Conservation (phyloP, 2,329 filamentous ascomycete genomes). For the Leptoxyphium fumago region DNA sequence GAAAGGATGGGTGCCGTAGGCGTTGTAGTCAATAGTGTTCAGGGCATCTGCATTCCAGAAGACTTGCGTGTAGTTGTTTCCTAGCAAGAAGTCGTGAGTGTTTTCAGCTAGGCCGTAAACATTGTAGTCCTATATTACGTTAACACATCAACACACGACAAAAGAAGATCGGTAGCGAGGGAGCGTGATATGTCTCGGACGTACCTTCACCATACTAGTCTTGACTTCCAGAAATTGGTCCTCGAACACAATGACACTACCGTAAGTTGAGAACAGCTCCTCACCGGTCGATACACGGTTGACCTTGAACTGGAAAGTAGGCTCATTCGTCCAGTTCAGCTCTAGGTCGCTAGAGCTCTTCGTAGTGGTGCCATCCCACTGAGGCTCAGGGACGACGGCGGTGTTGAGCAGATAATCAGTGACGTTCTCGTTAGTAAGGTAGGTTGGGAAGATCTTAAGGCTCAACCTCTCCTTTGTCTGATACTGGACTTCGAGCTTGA, state of each 20-base stretch:
- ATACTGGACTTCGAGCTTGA: conserved; percentile 13
- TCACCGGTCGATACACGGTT: conserved; percentile 47
- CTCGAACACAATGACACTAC: conserved; percentile 53
- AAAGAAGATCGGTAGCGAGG: no score
- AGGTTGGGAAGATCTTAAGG: conserved; percentile 14
- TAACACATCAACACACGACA: no score
- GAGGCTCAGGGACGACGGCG: conserved; percentile 7
- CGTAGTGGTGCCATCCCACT: conserved; percentile 3
- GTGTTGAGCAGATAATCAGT: conserved; percentile 12
- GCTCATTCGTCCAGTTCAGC: conserved; percentile 42
- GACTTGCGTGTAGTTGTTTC: conserved; percentile 56
- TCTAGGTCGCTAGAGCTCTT: conserved; percentile 26
- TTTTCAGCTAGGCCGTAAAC: conserved; percentile 57
- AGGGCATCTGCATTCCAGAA: conserved; percentile 54
- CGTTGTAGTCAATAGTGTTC: conserved; percentile 48
- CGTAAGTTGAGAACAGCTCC: conserved; percentile 53
- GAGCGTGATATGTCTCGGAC: not conserved
- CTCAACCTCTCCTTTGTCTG: conserved; percentile 13
- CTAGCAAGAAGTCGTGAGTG: conserved; percentile 54
- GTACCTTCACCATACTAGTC: not conserved
- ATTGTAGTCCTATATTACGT: not conserved
- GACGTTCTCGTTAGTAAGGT: conserved; percentile 10
- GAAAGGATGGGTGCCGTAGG: conserved; percentile 65
- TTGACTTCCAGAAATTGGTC: conserved; percentile 63
- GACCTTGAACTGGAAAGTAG: conserved; percentile 42